Evolutionary conservation across 768 basidiomycete genomes (phyloP).

Genomic region (Rhodotorula kratochvilovae): DNA sequence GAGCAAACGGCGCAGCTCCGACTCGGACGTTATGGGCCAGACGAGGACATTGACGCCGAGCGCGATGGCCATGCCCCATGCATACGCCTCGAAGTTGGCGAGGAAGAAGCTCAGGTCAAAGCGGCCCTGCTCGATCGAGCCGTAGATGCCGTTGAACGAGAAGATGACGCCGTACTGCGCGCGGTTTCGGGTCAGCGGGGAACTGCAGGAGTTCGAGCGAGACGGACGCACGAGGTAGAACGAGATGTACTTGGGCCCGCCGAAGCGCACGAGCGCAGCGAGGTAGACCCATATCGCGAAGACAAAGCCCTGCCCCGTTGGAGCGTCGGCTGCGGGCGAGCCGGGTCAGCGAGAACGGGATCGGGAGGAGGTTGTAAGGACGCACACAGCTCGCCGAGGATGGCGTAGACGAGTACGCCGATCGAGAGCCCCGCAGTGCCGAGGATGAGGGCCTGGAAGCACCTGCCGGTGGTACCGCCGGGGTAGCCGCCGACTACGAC

Average conservation of each 20-base stretch:
- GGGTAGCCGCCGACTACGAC: conserved; percentile 79
- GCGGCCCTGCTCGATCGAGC: not conserved
- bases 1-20: conserved; percentile 42
- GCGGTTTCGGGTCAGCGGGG: not conserved
- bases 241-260: conserved; percentile 28
- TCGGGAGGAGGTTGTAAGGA: no score
- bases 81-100: conserved; percentile 40
- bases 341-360: no score
- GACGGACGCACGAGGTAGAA: conserved; percentile 30
- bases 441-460: conserved; percentile 37
- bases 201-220: not conserved
- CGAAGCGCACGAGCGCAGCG: conserved; percentile 22
- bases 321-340: conserved; percentile 20
- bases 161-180: conserved; percentile 30
- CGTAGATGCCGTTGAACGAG: conserved; percentile 35
- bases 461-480: conserved; percentile 55
- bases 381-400: conserved; percentile 40
- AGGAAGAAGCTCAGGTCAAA: conserved; percentile 38
- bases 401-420: conserved; percentile 40
- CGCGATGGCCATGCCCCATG: conserved; percentile 45
- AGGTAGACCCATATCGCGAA: conserved; percentile 44
- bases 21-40: conserved; percentile 43
- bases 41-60: conserved; percentile 44
- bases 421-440: conserved; percentile 35
- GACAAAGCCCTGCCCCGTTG: conserved; percentile 45